These are phyloP conservation scores for Cyberlindnera veronae DNA, from an alignment of 805 yeast genomes.

Conservation along the genomic window DNA sequence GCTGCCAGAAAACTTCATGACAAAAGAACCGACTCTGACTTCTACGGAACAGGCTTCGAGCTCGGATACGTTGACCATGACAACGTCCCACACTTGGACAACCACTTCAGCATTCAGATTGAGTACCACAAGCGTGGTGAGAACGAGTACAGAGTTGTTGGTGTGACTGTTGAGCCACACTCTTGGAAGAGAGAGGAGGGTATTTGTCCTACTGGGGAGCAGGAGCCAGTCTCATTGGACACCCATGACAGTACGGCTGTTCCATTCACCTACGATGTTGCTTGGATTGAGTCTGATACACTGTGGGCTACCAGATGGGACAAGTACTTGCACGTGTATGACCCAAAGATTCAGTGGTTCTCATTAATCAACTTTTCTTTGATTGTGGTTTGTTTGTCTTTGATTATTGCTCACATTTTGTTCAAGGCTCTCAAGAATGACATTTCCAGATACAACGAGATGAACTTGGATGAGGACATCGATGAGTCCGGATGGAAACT, in stretches of 20 bases:
- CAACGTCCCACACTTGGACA: slow-evolving; percentile 58
- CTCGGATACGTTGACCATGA: slow-evolving; percentile 66
- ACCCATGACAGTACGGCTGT: slow-evolving; percentile 54
- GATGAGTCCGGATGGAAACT: slow-evolving; percentile 98
- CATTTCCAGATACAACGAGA: slow-evolving; percentile 82
- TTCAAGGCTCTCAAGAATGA: slow-evolving; percentile 79
- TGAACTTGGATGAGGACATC: slow-evolving; percentile 78
- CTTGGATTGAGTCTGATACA: slow-evolving; percentile 64
- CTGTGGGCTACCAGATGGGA: slow-evolving; percentile 99
- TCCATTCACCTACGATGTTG: slow-evolving; percentile 80
- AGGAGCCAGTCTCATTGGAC: slow-evolving; percentile 44
- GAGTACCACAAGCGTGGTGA: slow-evolving; percentile 79
- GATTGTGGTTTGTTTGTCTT: slow-evolving; percentile 71
- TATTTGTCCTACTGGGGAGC: slow-evolving; percentile 31
- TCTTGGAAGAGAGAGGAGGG: slow-evolving; percentile 47
- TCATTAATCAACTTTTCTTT: slow-evolving; percentile 83
- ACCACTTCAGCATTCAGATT: slow-evolving; percentile 74
- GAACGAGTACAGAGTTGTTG: slow-evolving; percentile 80
- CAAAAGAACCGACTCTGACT: slow-evolving; percentile 52
- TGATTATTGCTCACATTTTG: slow-evolving; percentile 75
- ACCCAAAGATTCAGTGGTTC: slow-evolving; percentile 94
- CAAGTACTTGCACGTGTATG: slow-evolving; percentile 85
- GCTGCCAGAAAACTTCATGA: slow-evolving; percentile 68
- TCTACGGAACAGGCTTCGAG: slow-evolving; percentile 78
- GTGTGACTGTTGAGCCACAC: slow-evolving; percentile 72